Base-by-base conservation (phyloP, 2,329 filamentous ascomycete genomes). In the Fusarium incarnatum region DNA sequence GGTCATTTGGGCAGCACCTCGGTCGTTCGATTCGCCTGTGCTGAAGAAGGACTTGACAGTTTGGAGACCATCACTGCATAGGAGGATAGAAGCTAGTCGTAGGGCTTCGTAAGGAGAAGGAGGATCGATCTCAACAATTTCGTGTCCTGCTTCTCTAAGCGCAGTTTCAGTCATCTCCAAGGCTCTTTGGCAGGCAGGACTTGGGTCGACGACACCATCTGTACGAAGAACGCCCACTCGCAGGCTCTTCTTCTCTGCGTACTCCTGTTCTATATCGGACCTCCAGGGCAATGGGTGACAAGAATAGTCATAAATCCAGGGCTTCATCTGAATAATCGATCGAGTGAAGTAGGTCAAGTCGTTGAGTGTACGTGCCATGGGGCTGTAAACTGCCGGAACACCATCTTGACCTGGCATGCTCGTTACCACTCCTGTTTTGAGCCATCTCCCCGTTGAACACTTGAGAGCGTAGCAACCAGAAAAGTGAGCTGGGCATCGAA, bases 341-440 rank as follows among this genome's bases (percentile, higher is more conserved):
- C 89, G 89, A 6, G 93, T 92, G 79, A 98, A 98, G 81, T 97
- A 97, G 2, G 86, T 87, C 65, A 98, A 82, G 76, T 98, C 94
- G 68, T 90, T 87, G 62, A 97, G 81, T 0, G 94, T 97, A 56
- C 94, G 87, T 5, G 94, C 89, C 95, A 98, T 98, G 8, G 94
- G 94, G 61, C 92, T 95, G 81, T 94, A 97, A 22, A 97, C 94
- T 68, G 91, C 93, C 1, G 93, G 90, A 32, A 98, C 89, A 1
- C 94, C 94, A 77, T 98, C 95, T 78, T 98, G 94, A 0, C 95
- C 95, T 0, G 92, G 89, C 94, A 97, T 97, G 74, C 92, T 94
- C 1, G 94, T 97, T 66, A 88, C 88, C 77, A 94, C 90, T 12
- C 94, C 94, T 44, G 88, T 86, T 79, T 97, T 97, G 2, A 94